These are phyloP conservation scores for Salinomyces thailandicus DNA, from an alignment of 2,329 filamentous ascomycete genomes.

Conservation along the genomic window DNA sequence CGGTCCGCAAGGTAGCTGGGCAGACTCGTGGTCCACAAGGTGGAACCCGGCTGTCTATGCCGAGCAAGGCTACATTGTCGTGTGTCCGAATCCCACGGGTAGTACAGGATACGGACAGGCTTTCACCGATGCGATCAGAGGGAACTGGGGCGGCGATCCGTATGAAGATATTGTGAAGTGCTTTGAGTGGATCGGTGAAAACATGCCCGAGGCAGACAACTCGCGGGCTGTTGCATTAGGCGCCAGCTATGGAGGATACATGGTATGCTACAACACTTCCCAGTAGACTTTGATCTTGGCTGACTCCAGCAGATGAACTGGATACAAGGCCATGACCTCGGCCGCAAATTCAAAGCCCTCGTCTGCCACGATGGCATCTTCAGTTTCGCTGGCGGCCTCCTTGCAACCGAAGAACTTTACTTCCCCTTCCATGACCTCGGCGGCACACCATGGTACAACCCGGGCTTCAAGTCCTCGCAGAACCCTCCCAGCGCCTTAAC, in stretches of 20 bases:
- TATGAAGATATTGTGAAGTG: slow-evolving; percentile 73
- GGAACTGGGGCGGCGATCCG: slow-evolving; percentile 75
- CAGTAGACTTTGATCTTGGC: too few species aligned
- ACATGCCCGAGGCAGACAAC: slow-evolving; percentile 59
- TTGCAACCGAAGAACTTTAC: slow-evolving; percentile 42
- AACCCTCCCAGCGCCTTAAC: slow-evolving; percentile 1
- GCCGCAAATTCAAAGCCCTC: slow-evolving; percentile 74
- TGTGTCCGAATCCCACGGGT: slow-evolving; percentile 22
- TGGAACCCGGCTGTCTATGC: slow-evolving; percentile 23
- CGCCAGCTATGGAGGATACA: slow-evolving; percentile 64
- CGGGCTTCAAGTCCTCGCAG: slow-evolving; percentile 7
- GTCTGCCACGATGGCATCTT: slow-evolving; percentile 46
- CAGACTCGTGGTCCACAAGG: slow-evolving; percentile 18
- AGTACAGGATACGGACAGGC: slow-evolving; percentile 22
- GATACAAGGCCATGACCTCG: slow-evolving; percentile 79
- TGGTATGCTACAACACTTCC: slow-evolving; percentile 47
- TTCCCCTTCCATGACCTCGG: slow-evolving; percentile 45
- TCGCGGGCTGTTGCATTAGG: slow-evolving; percentile 60
- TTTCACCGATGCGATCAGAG: slow-evolving; percentile 49
- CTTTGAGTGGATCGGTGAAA: slow-evolving; percentile 60
- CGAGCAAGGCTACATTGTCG: slow-evolving; percentile 24
- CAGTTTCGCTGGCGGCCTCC: slow-evolving; percentile 17
- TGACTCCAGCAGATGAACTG: slow-evolving; percentile 27
- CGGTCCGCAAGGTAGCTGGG: slow-evolving; percentile 21
- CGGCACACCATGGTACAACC: slow-evolving; percentile 41